A percentile compares a stretch with the other conserved stretches of the same genome.
Conservation (phyloP, 192 early-diverging fungal species). For the Paraglomus brasilianum region DNA sequence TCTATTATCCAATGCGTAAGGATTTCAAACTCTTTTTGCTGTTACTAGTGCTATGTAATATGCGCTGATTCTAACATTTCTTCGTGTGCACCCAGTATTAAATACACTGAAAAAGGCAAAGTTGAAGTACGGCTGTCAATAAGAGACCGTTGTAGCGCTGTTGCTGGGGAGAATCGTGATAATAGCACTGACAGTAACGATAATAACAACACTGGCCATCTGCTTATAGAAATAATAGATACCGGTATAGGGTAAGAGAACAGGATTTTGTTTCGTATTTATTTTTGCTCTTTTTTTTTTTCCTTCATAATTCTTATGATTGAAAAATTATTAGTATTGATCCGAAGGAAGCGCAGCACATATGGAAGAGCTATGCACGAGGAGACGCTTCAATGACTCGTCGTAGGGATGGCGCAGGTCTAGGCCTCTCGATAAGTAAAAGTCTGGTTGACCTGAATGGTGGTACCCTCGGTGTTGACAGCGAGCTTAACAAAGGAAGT, state of each 20-base stretch:
- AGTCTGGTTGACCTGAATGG: conserved; percentile 68
- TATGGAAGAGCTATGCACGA: conserved; percentile 75
- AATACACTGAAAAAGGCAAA: conserved; percentile 50
- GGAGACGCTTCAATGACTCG: conserved; percentile 67
- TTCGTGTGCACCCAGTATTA: conserved; percentile 14
- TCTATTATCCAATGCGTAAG: conserved; percentile 51
- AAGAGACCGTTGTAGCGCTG: not conserved
- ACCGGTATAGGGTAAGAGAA: conserved; percentile 63
- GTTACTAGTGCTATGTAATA: not conserved
- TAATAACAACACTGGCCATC: conserved; percentile 30
- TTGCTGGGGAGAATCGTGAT: not conserved
- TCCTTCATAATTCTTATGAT: not conserved
- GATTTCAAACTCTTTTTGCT: not conserved
- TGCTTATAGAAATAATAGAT: conserved; percentile 64
- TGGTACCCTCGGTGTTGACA: conserved; percentile 65
- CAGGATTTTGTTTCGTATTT: not conserved
- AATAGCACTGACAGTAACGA: not conserved
- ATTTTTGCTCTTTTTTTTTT: not conserved
- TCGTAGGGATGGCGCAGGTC: conserved; percentile 73
- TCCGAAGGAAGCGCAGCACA: conserved; percentile 56
- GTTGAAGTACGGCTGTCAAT: conserved; percentile 30
- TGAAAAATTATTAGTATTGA: conserved; percentile 47
- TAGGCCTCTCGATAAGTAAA: conserved; percentile 76
- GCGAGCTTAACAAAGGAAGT: conserved; percentile 60
- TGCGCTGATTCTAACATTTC: not conserved